Evolutionary conservation across 257 asterid genomes (phyloP).

Genomic region (Nicotiana undulata): DNA sequence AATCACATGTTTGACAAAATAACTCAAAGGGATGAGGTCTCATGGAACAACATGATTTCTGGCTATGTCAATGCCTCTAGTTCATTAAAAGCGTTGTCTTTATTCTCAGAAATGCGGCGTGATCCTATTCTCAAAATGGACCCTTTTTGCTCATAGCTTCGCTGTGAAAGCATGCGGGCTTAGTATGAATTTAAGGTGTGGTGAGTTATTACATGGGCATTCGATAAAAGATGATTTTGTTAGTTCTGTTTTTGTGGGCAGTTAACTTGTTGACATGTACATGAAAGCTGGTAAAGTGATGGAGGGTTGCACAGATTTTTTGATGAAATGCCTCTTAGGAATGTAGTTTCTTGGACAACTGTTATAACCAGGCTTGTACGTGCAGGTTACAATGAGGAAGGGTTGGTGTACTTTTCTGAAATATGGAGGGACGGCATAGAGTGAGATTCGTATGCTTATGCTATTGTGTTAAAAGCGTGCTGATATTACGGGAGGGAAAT

Average conservation of each 20-base stretch:
- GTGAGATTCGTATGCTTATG: conserved; percentile 63
- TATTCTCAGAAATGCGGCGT: conserved; percentile 60
- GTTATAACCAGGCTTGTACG: conserved; percentile 84
- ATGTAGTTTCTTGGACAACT: conserved; percentile 93
- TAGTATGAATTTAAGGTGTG: conserved; percentile 30
- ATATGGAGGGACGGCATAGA: conserved; percentile 69
- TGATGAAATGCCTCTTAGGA: conserved; percentile 73
- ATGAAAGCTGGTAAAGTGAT: conserved; percentile 56
- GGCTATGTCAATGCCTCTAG: conserved; percentile 60
- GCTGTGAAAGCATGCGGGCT: conserved; percentile 75
- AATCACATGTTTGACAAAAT: conserved; percentile 50
- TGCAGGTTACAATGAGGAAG: conserved; percentile 45
- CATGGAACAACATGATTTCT: conserved; percentile 81
- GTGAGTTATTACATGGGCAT: conserved; percentile 54
- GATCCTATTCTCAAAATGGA: conserved; percentile 43
- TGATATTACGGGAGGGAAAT: conserved; percentile 66
- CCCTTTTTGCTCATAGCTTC: conserved; percentile 66
- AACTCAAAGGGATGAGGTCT: conserved; percentile 62
- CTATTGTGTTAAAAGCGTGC: conserved; percentile 93
- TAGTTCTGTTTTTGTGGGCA: conserved; percentile 75
- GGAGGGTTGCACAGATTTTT: conserved; percentile 56
- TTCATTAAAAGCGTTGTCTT: conserved; percentile 53
- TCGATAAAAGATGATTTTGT: conserved; percentile 45
- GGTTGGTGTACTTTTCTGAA: conserved; percentile 45
- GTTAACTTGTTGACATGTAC: conserved; percentile 76